These are phyloP conservation scores for Pythium rishiriense DNA, from an alignment of 352 stramenopile genomes.

Conservation along the genomic window DNA sequence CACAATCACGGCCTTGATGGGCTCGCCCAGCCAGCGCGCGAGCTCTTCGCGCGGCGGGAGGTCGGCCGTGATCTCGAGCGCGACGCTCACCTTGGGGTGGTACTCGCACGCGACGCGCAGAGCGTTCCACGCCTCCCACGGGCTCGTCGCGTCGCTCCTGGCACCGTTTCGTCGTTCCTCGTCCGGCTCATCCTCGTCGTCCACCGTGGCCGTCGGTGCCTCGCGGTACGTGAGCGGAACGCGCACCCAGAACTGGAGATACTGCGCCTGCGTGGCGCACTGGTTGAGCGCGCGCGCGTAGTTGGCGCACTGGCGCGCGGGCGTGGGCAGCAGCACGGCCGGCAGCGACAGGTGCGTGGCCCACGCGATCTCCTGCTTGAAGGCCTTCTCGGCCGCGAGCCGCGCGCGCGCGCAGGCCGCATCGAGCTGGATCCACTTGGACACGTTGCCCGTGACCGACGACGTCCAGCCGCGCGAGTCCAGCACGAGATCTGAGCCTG, in stretches of 20 bases:
- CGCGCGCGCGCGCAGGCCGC: conserved; percentile 38
- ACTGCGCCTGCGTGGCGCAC: conserved; percentile 67
- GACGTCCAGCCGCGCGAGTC: conserved; percentile 84
- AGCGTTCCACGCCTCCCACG: conserved; percentile 77
- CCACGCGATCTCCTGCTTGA: conserved; percentile 95
- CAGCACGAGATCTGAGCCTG: conserved; percentile 83
- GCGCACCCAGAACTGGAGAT: conserved; percentile 90
- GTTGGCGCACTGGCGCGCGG: conserved; percentile 57
- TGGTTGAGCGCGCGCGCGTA: conserved; percentile 89
- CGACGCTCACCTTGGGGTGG: conserved; percentile 77
- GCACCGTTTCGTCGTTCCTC: conserved; percentile 20
- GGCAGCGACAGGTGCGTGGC: conserved; percentile 94
- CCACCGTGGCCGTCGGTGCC: conserved; percentile 19
- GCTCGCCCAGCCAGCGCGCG: conserved; percentile 85
- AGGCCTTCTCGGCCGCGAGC: conserved; percentile 63
- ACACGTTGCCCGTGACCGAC: conserved; percentile 77
- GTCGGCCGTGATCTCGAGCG: conserved; percentile 85
- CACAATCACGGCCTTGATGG: conserved; percentile 87
- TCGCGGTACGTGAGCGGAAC: conserved; percentile 63
- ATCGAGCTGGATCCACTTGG: conserved; percentile 82
- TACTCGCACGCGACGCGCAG: conserved; percentile 86
- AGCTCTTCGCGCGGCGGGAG: conserved; percentile 66
- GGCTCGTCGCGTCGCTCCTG: conserved; percentile 32
- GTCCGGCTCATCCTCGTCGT: conserved; percentile 16
- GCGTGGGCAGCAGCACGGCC: conserved; percentile 91